Base-by-base conservation (phyloP, 768 basidiomycete species). In the Tulasnella sp. region DNA sequence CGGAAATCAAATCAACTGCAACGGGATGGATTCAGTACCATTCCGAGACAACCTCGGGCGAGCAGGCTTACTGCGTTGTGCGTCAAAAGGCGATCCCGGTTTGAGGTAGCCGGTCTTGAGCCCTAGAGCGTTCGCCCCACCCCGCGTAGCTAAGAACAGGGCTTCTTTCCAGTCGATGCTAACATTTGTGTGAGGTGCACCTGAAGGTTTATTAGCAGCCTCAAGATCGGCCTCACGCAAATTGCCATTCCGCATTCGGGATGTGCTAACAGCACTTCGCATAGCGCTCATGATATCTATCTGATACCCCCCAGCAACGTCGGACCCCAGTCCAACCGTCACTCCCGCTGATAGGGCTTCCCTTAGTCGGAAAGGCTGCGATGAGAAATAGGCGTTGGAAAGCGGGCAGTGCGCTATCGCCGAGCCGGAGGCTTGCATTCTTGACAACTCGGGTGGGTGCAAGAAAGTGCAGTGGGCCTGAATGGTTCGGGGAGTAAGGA, bases 401-500 rank as follows among this genome's bases (percentile, higher is more conserved):
- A 97, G 88, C 0, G 96, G 96, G 85, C 96, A 97, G 83, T 96
- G 94, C 0, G 96, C 94, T 31, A 97, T 88, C 1, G 93, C 88
- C 0, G 92, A 90, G 22, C 91, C 90, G 40, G 84, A 85, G 4
- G 82, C 81, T 1, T 87, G 86, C 18, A 96, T 86, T 24, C 87
- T 88, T 0, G 86, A 84, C 16, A 96, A 87, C 46, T 91, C 88
- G 0, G 88, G 85, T 0, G 85, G 77, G n/a, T 86, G 84, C 44
- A 96, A 88, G 86, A 93, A 96, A 1, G 96, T 97, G 86, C 96
- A 97, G 85, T 97, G 96, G 0, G 95, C 96, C 87, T 96, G 94
- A 18, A 96, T 85, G 0, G 94, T 93, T 20, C 89, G 89, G 1
- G 88, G 83, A 0, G 91, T 92, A 74, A 96, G 86, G 6, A 96